Percentiles rank a stretch among this genome's conserved stretches.
These are phyloP conservation scores for Cercospora berteroae DNA, from an alignment of 2,329 filamentous ascomycete genomes.

Conservation along the genomic window DNA sequence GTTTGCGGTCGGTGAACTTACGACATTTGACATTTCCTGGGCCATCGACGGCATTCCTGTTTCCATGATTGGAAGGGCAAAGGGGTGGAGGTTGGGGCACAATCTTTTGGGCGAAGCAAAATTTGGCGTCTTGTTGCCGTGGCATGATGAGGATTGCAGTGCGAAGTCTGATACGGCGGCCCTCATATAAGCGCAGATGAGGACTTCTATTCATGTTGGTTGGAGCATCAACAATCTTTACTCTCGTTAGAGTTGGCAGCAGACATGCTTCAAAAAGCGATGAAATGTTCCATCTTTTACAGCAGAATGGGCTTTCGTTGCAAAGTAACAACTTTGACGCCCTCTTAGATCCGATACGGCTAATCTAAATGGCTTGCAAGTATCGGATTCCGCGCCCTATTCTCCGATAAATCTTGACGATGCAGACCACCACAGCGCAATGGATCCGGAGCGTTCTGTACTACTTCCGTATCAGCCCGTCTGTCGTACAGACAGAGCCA, in stretches of 20 bases:
- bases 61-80: not conserved
- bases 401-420: not conserved
- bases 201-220: not conserved
- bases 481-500: not conserved
- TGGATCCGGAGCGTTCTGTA: not conserved
- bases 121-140: no score
- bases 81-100: not conserved
- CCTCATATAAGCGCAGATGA: not conserved
- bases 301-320: not conserved
- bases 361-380: not conserved
- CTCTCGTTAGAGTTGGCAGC: not conserved
- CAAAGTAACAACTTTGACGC: not conserved
- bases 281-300: not conserved
- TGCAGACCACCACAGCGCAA: not conserved
- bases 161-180: not conserved
- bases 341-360: not conserved
- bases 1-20: not conserved
- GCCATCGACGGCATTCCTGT: conserved; percentile 3
- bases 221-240: not conserved
- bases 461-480: not conserved
- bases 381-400: not conserved
- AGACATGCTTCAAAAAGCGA: not conserved
- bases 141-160: not conserved
- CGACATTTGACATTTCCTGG: not conserved
- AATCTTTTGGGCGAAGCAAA: not conserved